These are phyloP conservation scores for Antrodiella citrinella DNA, from an alignment of 768 basidiomycete species.

Conservation along the genomic window DNA sequence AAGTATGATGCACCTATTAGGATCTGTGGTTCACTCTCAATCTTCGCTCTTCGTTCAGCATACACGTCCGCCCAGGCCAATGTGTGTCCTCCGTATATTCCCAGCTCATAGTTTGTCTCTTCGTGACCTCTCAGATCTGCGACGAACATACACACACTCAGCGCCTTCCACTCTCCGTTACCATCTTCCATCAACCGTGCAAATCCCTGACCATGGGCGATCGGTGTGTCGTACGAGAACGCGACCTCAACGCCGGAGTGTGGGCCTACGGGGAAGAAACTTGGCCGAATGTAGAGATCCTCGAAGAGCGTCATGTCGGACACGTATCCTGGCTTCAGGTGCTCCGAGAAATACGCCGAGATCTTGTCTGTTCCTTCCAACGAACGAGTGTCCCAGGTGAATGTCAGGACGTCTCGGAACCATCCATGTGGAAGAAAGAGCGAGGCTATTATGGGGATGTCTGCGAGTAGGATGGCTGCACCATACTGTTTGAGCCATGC, in stretches of 20 bases:
- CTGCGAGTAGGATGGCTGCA: conserved; percentile 11
- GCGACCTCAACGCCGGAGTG: conserved; percentile 24
- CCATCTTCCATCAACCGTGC: conserved; percentile 23
- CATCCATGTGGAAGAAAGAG: conserved; percentile 29
- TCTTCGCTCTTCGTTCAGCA: conserved; percentile 25
- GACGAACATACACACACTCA: conserved; percentile 26
- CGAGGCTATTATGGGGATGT: conserved; percentile 17
- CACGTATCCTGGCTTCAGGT: conserved; percentile 17
- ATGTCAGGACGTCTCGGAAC: conserved; percentile 34
- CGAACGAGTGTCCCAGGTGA: conserved; percentile 36
- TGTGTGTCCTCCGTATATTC: conserved; percentile 29
- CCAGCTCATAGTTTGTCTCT: conserved; percentile 23
- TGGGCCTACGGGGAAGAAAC: conserved; percentile 8
- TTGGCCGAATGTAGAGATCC: conserved; percentile 12
- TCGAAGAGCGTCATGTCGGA: conserved; percentile 22
- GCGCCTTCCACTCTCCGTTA: conserved; percentile 26
- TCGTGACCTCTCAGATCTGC: conserved; percentile 28
- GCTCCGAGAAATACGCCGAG: conserved; percentile 21
- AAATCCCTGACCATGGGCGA: conserved; percentile 27
- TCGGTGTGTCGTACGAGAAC: conserved; percentile 29
- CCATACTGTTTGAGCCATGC: conserved; percentile 25
- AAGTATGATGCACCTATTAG: conserved; percentile 25
- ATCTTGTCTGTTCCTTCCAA: conserved; percentile 29
- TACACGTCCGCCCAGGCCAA: conserved; percentile 28
- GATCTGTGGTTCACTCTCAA: conserved; percentile 32